These are phyloP conservation scores for Collybiopsis luxurians DNA, from an alignment of 768 basidiomycete species.

Conservation along the genomic window DNA sequence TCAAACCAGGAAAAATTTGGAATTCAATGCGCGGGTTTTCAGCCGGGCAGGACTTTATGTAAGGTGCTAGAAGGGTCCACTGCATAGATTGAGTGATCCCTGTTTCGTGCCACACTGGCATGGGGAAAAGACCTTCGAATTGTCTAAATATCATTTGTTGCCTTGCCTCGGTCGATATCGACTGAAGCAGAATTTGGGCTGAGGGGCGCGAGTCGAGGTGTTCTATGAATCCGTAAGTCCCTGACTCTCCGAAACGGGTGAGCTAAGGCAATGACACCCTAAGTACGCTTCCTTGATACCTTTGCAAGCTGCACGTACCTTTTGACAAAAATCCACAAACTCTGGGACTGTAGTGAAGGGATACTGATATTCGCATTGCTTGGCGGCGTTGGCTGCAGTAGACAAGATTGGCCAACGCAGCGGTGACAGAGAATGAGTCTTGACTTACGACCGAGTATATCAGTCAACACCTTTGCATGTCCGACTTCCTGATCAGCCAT, in stretches of 20 bases:
- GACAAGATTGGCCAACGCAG: not conserved
- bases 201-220: slow-evolving; percentile 57
- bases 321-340: slow-evolving; percentile 60
- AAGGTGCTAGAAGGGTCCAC: not conserved
- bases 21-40: slow-evolving; percentile 38
- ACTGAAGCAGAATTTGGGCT: slow-evolving; percentile 51
- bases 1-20: slow-evolving; percentile 41
- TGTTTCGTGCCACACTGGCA: slow-evolving; percentile 32
- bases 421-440: not conserved
- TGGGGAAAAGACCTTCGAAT: slow-evolving; percentile 58
- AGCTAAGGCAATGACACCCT: slow-evolving; percentile 20
- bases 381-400: slow-evolving; percentile 35
- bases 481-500: slow-evolving; percentile 67
- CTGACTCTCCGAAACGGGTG: slow-evolving; percentile 55
- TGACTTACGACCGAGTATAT: slow-evolving; percentile 42
- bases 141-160: slow-evolving; percentile 69
- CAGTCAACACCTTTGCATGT: slow-evolving; percentile 52
- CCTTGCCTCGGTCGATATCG: slow-evolving; percentile 59
- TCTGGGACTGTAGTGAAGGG: slow-evolving; percentile 54
- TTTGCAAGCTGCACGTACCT: slow-evolving; percentile 23
- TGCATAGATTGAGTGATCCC: slow-evolving; percentile 7
- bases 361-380: slow-evolving; percentile 57
- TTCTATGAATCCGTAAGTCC: slow-evolving; percentile 62
- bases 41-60: slow-evolving; percentile 30
- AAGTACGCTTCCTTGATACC: not conserved